Base-by-base conservation (phyloP, 2,329 filamentous ascomycete genomes). In the Parafenestella ontariensis region DNA sequence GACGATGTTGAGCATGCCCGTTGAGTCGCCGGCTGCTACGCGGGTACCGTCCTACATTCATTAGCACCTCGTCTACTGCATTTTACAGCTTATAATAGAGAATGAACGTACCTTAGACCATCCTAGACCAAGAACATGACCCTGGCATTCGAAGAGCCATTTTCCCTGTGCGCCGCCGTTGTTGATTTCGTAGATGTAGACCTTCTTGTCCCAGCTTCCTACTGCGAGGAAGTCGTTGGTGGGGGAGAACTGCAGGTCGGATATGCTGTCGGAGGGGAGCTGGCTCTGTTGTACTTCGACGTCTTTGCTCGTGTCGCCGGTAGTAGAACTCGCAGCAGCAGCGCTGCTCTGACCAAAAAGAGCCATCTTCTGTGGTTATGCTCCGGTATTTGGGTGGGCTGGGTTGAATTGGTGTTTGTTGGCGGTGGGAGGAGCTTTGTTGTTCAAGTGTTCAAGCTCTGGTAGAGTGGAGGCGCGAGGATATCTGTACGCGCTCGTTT, bases 141-240 rank as follows among this genome's bases (percentile, higher is more conserved):
- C 68, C 62, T 92, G 89, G 77, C 96, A 91, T 65, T 96, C 90
- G 72, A 95, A 96, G 54, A 89, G 81, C 59, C 92, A 92, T 71
- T 93, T 94, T 45, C 92, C 92, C 73, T 92, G 87, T 70, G 90
- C 94, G 72, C 90, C 85, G 39, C 92, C 92, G 63, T 87, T 87
- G 52, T 89, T 87, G 73, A 98, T 92, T 77, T 98, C 92, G 79
- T 98, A 99, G 73, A 99, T 94, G 71, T 93, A 89, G 60, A 98
- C 92, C 76, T 96, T 96, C 81, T 96, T 96, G 79, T 99, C 95
- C 95, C 95, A 99, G 68, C 92, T 96, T 43, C 92, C 82, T 31
- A 97, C 91, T 21, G 94, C 92, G 17, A 99, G 83, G 73, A 96
- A 90, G 68, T 98, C 92, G 63, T 79, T 84, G 48, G 82, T 82